Base-by-base conservation (phyloP, 1,139 yeast genomes). In the Nadsonia commutata region DNA sequence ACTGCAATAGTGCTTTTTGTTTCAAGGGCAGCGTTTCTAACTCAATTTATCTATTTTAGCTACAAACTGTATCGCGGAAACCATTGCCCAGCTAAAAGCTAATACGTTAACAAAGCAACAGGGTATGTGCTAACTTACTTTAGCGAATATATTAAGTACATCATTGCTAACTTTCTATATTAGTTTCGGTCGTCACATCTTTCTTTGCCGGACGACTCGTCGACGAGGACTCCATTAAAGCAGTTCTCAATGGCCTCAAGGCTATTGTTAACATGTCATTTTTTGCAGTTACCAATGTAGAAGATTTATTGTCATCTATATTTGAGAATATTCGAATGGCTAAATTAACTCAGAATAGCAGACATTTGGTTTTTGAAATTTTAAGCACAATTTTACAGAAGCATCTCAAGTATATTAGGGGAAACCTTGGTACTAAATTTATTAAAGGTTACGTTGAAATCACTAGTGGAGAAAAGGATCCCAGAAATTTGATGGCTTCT, bases 381-480 rank as follows among this genome's bases (percentile, higher is more conserved):
- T 55, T 83, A 44, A 55, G 64, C 3, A 54, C 55, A 8, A 47
- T 76, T 17, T 52, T 70, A 23, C 47, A 50, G 3, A 56, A 50
- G 31, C 63, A 53, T 50, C 39, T 43, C 36, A 23, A 20, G 3
- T 41, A 55, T 42, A 40, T 48, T 44, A 13, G 39, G n/a, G n/a
- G n/a, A n/a, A 39, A 54, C 16, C 45, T 56, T 20, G 60, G 67
- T 18, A 70, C 71, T 31, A 49, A 59, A 13, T 76, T 70, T 46
- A 67, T 83, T 31, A 60, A 69, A 43, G 60, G 80, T 0, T 86
- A 80, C 52, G 59, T 82, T 33, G 76, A 76, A 47, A 57, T 85
- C 39, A 83, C 95, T 3, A 68, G 75, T 9, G 94, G 95, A 21
- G 99, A 90, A 56, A 93, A 90, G 56, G 98, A 90, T 59, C 99